Base-by-base conservation (phyloP, 2,329 filamentous ascomycete genomes). In the Alternaria brassicicola region DNA sequence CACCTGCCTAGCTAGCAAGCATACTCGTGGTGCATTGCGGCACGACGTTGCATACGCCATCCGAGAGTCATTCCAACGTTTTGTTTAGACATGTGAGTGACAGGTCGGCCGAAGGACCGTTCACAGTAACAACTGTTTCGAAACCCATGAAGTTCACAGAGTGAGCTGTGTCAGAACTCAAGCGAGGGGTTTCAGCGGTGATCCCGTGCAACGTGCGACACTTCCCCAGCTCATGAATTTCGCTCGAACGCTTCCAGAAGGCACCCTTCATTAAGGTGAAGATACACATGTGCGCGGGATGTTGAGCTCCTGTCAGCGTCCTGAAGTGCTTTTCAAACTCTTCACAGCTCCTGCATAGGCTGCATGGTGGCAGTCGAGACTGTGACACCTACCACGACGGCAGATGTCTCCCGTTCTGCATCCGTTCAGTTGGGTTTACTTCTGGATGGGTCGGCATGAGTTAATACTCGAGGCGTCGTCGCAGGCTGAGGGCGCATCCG, bases 311-410 rank as follows among this genome's bases (percentile, higher is more conserved):
- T 57, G 51, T 57, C 61, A 57, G 61, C 54, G 21, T 52, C 50
- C 54, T 58, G 57, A 38, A 23, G 57, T 58, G 39, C 57, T 63
- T 63, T 46, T 63, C 58, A 63, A 63, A 63, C 60, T 33, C 41
- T 31, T 50, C 36, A 31, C 33, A 43, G 54, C 52, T 61, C 51
- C 58, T 56, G 47, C 54, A 42, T 55, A 46, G 39, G 26, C 58
- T 55, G 43, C 49, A 54, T 42, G 41, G 35, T 54, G 39, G 30
- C 26, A 63, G 42, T 52, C 46, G 50, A 62, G 48, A 62, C 61
- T 52, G 63, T 66, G 54, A 62, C 49, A 65, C 64, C 51, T 35
- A 45, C 43, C 39, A 48, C 38, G 38, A 55, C 52, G 28, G 36
- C 17, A 51, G 10, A 48, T 15, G 41, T 39, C 25, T 41, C 46